Base-by-base conservation (phyloP, 2,329 filamentous ascomycete genomes). In the Nigrospora osmanthi region DNA sequence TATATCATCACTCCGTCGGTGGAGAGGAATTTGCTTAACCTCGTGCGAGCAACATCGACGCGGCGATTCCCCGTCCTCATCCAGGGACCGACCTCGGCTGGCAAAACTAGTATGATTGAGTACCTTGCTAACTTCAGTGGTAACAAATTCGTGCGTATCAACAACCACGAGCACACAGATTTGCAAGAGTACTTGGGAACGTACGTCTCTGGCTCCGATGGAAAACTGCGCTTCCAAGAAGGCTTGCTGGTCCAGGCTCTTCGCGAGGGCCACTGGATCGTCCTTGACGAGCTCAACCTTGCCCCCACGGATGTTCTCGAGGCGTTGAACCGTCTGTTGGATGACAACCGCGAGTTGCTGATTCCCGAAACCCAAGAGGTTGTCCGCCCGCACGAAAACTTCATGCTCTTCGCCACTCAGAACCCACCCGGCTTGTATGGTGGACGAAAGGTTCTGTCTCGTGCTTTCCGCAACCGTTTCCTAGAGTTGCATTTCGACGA, bases 71-170 rank as follows among this genome's bases (percentile, higher is more conserved):
- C 93, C 1, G 88, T 99, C 40, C 74, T 99, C 11, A 86, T 99
- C 16, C 93, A 99, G 64, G 93, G 93, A 4, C 93, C 94, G 12
- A 99, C 93, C 0, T 98, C 94, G 6, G 87, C 91, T 12, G 93
- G 93, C 52, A 99, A 99, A 67, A 99, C 93, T 0, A 97, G 91
- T 65, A 98, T 99, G 93, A 95, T 98, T 36, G 91, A 97, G 65
- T 96, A 95, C 61, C 76, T 99, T 34, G 91, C 94, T n/a, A 93
- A 95, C 58, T 85, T 87, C 45, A 97, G 89, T 30, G 93, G 94
- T 4, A 95, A 99, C 62, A 93, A 87, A 58, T 98, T 97, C 59
- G 89, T 98, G 37, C 82, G 93, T 48, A 98, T 99, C 72, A 99
- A 99, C 68, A 99, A 99, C 55, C 93, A 99, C 65, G 94, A 99